Percentiles rank a stretch among this genome's conserved stretches.
phyloP scores from a whole-genome alignment of 2,329 filamentous ascomycete species.

The Pseudogymnoascus sp. region DNA sequence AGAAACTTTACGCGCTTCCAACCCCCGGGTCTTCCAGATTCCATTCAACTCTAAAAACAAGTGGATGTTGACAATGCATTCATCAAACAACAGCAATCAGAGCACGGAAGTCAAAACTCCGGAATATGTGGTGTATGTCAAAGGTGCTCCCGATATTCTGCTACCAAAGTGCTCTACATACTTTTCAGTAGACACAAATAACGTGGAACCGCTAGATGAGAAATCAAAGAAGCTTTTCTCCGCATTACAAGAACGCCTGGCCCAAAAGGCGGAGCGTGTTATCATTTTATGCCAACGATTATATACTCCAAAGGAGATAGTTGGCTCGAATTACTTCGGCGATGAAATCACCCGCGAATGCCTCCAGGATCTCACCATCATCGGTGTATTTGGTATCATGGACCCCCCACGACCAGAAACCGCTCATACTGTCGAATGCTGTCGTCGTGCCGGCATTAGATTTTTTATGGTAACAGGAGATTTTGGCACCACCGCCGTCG shows the following conservation, averaged over 20 bases:
- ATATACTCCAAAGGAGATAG: constrained; percentile 1
- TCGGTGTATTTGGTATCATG: constrained; percentile 58
- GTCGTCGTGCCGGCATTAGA: constrained; percentile 61
- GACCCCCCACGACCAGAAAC: constrained; percentile 52
- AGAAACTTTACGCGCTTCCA: constrained; percentile 16
- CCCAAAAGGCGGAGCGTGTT: background rate
- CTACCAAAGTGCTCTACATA: constrained; percentile 53
- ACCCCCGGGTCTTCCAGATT: constrained; percentile 45
- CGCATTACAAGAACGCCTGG: constrained; percentile 27
- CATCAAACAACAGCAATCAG: constrained; percentile 35
- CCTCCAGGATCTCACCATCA: constrained; percentile 41
- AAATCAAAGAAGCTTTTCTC: constrained; percentile 25
- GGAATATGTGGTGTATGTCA: constrained; percentile 60
- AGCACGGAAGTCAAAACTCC: constrained; percentile 12
- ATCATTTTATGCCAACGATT: background rate
- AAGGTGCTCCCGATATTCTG: constrained; percentile 67
- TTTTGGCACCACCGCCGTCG: constrained; percentile 64
- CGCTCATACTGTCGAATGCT: constrained; percentile 46
- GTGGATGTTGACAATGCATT: constrained; percentile 61
- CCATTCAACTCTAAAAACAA: constrained; percentile 79
- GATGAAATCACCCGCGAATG: background rate
- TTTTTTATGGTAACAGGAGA: constrained; percentile 75
- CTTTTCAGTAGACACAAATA: constrained; percentile 28
- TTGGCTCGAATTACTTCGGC: background rate
- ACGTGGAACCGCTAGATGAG: background rate